phyloP scores from a whole-genome alignment of 805 yeast species.

The Lipomyces sp. region DNA sequence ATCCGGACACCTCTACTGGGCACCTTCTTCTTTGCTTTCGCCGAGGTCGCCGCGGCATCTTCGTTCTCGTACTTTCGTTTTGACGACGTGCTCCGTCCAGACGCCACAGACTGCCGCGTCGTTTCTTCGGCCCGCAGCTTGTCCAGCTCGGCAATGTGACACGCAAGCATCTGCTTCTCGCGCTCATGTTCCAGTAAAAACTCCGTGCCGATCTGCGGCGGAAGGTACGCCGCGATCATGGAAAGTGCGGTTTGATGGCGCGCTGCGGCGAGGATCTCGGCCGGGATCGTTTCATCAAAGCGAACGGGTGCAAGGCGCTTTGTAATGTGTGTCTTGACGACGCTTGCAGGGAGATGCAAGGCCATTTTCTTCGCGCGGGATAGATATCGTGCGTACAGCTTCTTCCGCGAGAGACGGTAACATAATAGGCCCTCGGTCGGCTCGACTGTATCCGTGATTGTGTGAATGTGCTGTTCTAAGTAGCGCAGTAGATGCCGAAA shows the following conservation, averaged over 20 bases:
- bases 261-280: constrained; percentile 20
- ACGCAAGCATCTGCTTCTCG: constrained; percentile 31
- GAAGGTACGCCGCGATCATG: constrained; percentile 30
- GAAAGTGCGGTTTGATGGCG: constrained; percentile 24
- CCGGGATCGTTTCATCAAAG: constrained; percentile 17
- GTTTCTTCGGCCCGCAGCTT: constrained; percentile 24
- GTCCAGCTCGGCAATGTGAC: constrained; percentile 23
- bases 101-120: constrained; percentile 23
- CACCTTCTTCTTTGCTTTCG: constrained; percentile 1
- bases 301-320: constrained; percentile 13
- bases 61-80: constrained; percentile 17
- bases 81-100: constrained; percentile 3
- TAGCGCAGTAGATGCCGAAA: constrained; percentile 1
- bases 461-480: constrained; percentile 3
- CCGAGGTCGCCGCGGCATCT: constrained; percentile 14
- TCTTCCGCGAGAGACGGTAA: constrained; percentile 14
- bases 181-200: constrained; percentile 5
- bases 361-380: constrained; percentile 1
- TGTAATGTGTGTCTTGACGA: constrained; percentile 14
- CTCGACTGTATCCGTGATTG: constrained; percentile 13
- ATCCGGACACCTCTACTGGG: constrained; percentile 23
- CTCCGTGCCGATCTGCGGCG: constrained; percentile 21
- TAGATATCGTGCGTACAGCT: constrained; percentile 10
- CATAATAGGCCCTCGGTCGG: constrained; percentile 14
- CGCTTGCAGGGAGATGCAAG: constrained; percentile 13